Conservation (phyloP, 2,329 filamentous ascomycete genomes). For the Sporothrix mexicana region DNA sequence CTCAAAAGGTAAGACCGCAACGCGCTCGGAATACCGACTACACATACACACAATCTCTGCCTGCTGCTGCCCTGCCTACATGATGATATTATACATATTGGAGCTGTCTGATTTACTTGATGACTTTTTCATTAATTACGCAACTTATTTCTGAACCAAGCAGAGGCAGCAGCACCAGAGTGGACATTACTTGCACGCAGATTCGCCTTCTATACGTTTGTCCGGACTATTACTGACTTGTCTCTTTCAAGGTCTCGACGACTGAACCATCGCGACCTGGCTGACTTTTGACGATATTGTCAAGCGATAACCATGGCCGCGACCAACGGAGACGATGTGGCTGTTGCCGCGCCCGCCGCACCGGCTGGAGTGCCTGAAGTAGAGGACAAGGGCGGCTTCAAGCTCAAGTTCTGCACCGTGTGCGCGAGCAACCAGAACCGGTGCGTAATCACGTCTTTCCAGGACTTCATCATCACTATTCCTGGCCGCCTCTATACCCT, state of each 20-base stretch:
- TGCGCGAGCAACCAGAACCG: slow-evolving; percentile 98
- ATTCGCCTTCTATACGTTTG: not conserved
- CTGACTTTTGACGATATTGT: not conserved
- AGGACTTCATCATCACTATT: not conserved
- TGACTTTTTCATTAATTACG: slow-evolving; percentile 56
- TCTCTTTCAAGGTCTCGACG: not conserved
- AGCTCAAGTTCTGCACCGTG: slow-evolving; percentile 97
- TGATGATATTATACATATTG: slow-evolving; percentile 68
- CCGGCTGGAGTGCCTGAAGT: slow-evolving; percentile 50
- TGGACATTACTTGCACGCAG: not conserved
- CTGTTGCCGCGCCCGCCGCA: slow-evolving; percentile 10
- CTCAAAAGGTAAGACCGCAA: slow-evolving; percentile 20
- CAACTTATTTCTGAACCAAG: slow-evolving; percentile 41
- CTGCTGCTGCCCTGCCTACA: slow-evolving; percentile 29
- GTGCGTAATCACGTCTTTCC: slow-evolving; percentile 53
- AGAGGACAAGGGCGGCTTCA: slow-evolving; percentile 69
- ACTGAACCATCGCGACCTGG: not conserved
- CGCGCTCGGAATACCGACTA: not conserved
- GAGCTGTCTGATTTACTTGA: slow-evolving; percentile 73
- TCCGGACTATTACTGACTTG: slow-evolving; percentile 1
- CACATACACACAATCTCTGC: not conserved
- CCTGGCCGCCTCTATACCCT: not conserved
- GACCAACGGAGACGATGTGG: slow-evolving; percentile 15
- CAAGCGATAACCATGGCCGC: slow-evolving; percentile 23
- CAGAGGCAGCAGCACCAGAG: slow-evolving; percentile 23